Conservation (phyloP, 2,329 filamentous ascomycete genomes). For the Penicillium sp. region DNA sequence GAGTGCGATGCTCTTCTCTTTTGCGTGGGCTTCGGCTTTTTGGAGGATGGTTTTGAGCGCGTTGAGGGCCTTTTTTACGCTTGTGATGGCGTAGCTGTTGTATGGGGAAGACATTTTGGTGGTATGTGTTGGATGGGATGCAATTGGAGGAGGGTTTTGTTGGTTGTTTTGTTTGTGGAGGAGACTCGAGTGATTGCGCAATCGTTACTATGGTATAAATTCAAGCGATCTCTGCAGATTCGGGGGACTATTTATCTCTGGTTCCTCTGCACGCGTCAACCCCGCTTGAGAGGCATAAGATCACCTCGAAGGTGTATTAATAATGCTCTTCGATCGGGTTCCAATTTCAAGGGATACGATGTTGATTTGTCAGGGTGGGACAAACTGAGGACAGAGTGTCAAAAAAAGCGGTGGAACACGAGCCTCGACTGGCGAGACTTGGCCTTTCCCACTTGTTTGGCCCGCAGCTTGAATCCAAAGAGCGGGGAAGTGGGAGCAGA, state of each 20-base stretch:
- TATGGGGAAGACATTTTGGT: slow-evolving; percentile 5
- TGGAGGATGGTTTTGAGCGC: slow-evolving; percentile 42
- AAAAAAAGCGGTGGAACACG: not conserved
- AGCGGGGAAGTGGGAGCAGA: too few species aligned
- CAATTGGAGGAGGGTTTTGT: not conserved
- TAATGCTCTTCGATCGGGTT: not conserved
- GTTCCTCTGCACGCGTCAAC: not conserved
- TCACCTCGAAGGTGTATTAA: not conserved
- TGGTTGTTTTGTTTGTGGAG: too few species aligned
- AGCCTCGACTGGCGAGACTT: too few species aligned
- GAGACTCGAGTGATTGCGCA: not conserved
- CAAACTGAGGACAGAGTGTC: not conserved
- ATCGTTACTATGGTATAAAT: not conserved
- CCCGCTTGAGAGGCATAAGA: too few species aligned
- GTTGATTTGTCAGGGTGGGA: not conserved
- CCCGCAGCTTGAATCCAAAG: too few species aligned
- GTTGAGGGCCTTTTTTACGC: slow-evolving; percentile 5
- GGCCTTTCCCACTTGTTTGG: too few species aligned
- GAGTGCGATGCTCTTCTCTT: slow-evolving; percentile 42
- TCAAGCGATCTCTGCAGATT: not conserved
- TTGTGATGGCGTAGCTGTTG: slow-evolving; percentile 5
- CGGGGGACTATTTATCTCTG: not conserved
- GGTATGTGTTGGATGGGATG: not conserved
- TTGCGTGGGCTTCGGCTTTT: slow-evolving; percentile 49
- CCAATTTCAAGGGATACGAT: not conserved